These are phyloP conservation scores for Septoria linicola DNA, from an alignment of 2,329 filamentous ascomycete genomes.

Conservation along the genomic window DNA sequence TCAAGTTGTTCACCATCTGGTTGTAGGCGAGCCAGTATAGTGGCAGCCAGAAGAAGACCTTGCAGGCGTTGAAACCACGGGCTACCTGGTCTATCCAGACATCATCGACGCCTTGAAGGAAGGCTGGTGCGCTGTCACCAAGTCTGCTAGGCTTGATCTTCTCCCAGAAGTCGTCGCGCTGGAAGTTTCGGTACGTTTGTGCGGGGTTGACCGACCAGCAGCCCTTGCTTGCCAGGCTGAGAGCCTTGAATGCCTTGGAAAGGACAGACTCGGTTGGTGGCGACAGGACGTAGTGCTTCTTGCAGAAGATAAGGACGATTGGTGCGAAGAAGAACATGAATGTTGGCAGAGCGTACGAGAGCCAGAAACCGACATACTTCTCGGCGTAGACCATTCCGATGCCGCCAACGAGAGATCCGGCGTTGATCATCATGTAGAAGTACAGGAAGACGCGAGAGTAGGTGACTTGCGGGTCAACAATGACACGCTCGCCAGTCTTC, in stretches of 20 bases:
- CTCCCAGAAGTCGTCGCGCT: slow-evolving; percentile 60
- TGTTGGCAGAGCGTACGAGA: slow-evolving; percentile 61
- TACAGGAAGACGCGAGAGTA: slow-evolving; percentile 55
- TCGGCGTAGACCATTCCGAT: slow-evolving; percentile 69
- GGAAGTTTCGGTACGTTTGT: slow-evolving; percentile 58
- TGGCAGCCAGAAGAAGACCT: slow-evolving; percentile 60
- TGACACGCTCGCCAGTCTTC: slow-evolving; percentile 47
- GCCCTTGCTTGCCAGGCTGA: slow-evolving; percentile 59
- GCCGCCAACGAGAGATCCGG: slow-evolving; percentile 62
- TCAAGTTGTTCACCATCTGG: slow-evolving; percentile 51
- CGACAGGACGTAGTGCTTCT: slow-evolving; percentile 55
- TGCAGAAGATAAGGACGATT: slow-evolving; percentile 50
- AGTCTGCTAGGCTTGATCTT: slow-evolving; percentile 66
- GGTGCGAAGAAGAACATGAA: slow-evolving; percentile 65
- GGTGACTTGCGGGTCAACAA: slow-evolving; percentile 49
- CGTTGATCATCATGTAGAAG: slow-evolving; percentile 71
- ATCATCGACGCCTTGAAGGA: slow-evolving; percentile 77
- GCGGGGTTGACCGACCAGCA: slow-evolving; percentile 61
- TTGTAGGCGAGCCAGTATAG: slow-evolving; percentile 62
- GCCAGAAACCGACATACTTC: slow-evolving; percentile 64
- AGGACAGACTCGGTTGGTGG: slow-evolving; percentile 69
- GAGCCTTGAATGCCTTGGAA: slow-evolving; percentile 63
- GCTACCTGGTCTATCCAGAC: slow-evolving; percentile 76
- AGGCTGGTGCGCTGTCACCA: slow-evolving; percentile 57
- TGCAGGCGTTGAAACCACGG: slow-evolving; percentile 64